Evolutionary conservation across 148 eudicot genomes (phyloP).

Genomic region (Bassia scoparia): DNA sequence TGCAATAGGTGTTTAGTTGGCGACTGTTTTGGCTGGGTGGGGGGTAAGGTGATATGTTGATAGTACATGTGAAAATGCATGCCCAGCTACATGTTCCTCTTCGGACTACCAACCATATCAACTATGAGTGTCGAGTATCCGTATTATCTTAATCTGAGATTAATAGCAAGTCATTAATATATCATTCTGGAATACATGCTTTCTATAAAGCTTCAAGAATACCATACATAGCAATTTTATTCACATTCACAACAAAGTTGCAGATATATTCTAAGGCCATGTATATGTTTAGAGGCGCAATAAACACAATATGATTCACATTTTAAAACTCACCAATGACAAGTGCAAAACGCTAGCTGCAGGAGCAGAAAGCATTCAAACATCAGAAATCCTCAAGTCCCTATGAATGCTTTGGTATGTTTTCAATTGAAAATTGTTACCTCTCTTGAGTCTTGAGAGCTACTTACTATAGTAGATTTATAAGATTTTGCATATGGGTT

Average conservation of each 20-base stretch:
- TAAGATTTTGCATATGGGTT: too few species aligned
- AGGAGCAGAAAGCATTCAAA: not conserved
- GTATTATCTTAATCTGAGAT: slow-evolving; percentile 57
- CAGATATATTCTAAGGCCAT: not conserved
- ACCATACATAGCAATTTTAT: not conserved
- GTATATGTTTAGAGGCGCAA: not conserved
- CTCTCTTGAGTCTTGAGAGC: too few species aligned
- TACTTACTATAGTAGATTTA: too few species aligned
- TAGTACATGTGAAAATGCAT: slow-evolving; percentile 93
- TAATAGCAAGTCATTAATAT: not conserved
- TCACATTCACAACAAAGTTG: not conserved
- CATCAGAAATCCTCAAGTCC: too few species aligned
- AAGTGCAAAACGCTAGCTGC: not conserved
- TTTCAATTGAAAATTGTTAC: too few species aligned
- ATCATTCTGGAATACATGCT: too few species aligned
- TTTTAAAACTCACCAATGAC: too few species aligned
- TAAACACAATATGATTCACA: not conserved
- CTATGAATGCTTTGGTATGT: too few species aligned
- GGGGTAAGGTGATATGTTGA: slow-evolving; percentile 79
- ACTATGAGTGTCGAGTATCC: slow-evolving; percentile 71
- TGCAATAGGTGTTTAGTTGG: too few species aligned
- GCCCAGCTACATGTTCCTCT: slow-evolving; percentile 74
- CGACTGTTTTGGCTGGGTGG: too few species aligned
- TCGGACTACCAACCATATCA: slow-evolving; percentile 91
- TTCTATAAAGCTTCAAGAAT: too few species aligned